Percentiles rank a stretch among this genome's conserved stretches.
These are phyloP conservation scores for Zymoseptoria passerinii DNA, from an alignment of 2,329 filamentous ascomycete species.

Conservation along the genomic window DNA sequence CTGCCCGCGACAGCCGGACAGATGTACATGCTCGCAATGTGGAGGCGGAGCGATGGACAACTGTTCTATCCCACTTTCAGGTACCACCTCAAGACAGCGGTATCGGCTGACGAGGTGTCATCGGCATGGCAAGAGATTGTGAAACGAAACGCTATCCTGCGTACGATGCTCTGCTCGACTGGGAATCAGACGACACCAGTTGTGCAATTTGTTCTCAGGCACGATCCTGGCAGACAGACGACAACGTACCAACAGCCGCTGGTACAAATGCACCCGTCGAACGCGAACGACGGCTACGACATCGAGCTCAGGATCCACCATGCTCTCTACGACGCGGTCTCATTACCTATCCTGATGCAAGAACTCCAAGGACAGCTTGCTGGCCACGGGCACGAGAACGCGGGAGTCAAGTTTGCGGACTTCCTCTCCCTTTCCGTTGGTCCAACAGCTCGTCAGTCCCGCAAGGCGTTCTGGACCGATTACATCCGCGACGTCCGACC, in stretches of 20 bases:
- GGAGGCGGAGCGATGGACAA: conserved; percentile 57
- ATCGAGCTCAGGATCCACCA: conserved; percentile 61
- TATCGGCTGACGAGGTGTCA: conserved; percentile 39
- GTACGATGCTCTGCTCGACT: conserved; percentile 57
- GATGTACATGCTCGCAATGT: conserved; percentile 68
- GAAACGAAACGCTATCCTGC: conserved; percentile 52
- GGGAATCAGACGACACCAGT: conserved; percentile 43
- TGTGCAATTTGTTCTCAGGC: conserved; percentile 53
- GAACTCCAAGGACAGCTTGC: conserved; percentile 40
- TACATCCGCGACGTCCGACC: conserved; percentile 35
- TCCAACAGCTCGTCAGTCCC: conserved; percentile 6
- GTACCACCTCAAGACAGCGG: conserved; percentile 44
- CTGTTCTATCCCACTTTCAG: conserved; percentile 69
- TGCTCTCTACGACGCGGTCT: conserved; percentile 79
- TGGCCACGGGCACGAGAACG: neutral
- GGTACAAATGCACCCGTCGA: conserved; percentile 15
- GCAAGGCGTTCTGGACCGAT: conserved; percentile 43
- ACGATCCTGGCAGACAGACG: conserved; percentile 30
- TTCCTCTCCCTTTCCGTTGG: conserved; percentile 33
- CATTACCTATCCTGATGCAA: conserved; percentile 56
- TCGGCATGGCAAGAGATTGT: conserved; percentile 56
- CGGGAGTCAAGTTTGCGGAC: conserved; percentile 30
- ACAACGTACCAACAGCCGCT: conserved; percentile 18
- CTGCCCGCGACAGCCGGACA: conserved; percentile 71
- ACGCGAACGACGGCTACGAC: conserved; percentile 10